Base-by-base conservation (phyloP, 2,329 filamentous ascomycete genomes). In the Aspergillus hiratsukae region DNA sequence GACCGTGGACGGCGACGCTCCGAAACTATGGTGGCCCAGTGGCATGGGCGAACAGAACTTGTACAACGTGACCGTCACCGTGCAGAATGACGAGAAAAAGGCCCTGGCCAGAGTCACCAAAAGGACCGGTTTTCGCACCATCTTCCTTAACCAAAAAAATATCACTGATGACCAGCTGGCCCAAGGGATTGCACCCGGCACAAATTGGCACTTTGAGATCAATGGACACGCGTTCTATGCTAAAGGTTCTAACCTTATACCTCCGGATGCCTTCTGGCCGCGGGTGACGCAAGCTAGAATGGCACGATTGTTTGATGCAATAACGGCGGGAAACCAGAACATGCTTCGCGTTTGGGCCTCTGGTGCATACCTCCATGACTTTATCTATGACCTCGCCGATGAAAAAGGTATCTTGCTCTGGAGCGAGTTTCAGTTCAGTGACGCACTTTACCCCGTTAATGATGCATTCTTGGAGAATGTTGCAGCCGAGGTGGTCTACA, bases 201-300 rank as follows among this genome's bases (percentile, higher is more conserved):
- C 79, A 46, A 82, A 83, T 66, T 84, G 83, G 83, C 83, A 87
- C 64, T 87, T 87, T 60, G 83, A 87, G 65, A 77, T 87, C 57
- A 87, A 87, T 57, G 84, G 84, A 0, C 78, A 82, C 50, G 80
- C 83, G 11, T 84, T 87, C 61, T 87, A 85, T 61, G 83, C 82
- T 2, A 86, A 86, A 64, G 84, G 83, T 3, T 84, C 81, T 19
- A 86, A 87, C 60, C 81, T 87, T 60, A 84, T 87, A 51, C 83
- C 84, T 0, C 83, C 82, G 0, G 83, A 86, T 65, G 78, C 79
- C 2, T 87, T 87, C 66, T 86, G 83, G 83, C 79, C 84, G 1
- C 75, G 83, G 46, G 83, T 87, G 5, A 85, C 82, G 0, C 67
- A 74, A 25, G 70, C 72, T 0, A 78, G 77, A 46, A 83, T 87